Conservation (phyloP, 1,284 basidiomycete species). For the Trichosporon faecale region DNA sequence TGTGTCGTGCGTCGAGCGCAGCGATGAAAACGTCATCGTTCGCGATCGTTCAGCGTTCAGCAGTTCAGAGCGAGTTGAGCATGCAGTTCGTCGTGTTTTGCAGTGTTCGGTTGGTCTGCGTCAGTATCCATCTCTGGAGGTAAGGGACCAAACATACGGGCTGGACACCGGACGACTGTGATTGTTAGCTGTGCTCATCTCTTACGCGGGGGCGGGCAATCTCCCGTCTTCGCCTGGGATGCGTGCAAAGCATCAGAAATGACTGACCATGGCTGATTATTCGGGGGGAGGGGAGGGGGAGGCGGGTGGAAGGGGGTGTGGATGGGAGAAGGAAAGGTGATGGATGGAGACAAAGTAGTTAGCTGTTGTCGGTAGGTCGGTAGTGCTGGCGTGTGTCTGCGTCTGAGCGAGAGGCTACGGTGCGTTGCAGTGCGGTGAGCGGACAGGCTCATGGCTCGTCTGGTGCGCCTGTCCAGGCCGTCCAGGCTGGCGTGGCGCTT, state of each 20-base stretch:
- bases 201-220: not conserved
- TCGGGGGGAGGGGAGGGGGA: not conserved
- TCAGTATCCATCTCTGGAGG: not conserved
- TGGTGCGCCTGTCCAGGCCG: not conserved
- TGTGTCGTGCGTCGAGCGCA: not conserved
- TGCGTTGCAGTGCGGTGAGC: not conserved
- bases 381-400: not conserved
- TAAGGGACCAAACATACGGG: conserved; percentile 31
- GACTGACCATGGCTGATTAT: not conserved
- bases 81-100: not conserved
- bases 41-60: not conserved
- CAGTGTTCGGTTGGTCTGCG: too few species aligned
- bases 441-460: not conserved
- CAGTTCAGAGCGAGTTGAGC: not conserved
- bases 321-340: not conserved
- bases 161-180: conserved; percentile 46
- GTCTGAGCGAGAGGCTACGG: not conserved
- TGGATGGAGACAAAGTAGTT: conserved; percentile 9
- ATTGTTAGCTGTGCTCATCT: not conserved
- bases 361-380: not conserved
- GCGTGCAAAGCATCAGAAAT: not conserved
- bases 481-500: not conserved
- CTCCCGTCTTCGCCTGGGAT: not conserved
- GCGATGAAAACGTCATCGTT: not conserved
- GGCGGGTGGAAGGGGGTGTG: not conserved